Evolutionary conservation across 257 asterid species (phyloP).

Genomic region (Henckelia pumila): DNA sequence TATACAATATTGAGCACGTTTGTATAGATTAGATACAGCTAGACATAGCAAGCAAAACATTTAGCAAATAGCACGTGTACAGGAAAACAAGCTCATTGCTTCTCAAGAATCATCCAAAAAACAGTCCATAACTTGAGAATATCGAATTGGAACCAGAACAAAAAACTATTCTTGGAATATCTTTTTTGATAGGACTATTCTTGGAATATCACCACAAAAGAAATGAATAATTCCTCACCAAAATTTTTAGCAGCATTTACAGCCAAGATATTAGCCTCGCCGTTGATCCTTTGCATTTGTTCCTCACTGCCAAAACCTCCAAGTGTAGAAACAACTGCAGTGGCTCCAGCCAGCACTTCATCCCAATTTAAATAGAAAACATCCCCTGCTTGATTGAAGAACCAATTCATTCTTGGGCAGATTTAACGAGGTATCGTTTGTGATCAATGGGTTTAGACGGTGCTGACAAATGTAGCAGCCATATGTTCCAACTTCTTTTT

Average conservation of each 20-base stretch:
- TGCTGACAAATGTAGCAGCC: neutral
- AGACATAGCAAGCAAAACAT: neutral
- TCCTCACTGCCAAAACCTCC: conserved; percentile 99
- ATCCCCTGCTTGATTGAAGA: conserved; percentile 59
- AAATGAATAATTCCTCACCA: conserved; percentile 50
- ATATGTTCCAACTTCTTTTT: neutral
- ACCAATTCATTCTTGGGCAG: conserved; percentile 18
- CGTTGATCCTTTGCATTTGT: conserved; percentile 94
- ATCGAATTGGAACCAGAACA: neutral
- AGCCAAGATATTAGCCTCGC: conserved; percentile 92
- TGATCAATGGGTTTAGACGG: neutral
- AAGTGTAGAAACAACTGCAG: conserved; percentile 89
- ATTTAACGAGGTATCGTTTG: neutral
- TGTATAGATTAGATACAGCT: conserved; percentile 15
- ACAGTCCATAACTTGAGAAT: conserved; percentile 5
- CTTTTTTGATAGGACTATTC: too few relatives aligned
- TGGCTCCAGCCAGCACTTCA: conserved; percentile 79
- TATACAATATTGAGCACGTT: neutral
- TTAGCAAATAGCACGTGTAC: neutral
- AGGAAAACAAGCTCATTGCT: neutral
- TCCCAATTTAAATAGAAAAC: conserved; percentile 93
- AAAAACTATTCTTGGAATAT: conserved; percentile 1
- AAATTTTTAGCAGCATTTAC: conserved; percentile 88
- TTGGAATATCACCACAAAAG: neutral
- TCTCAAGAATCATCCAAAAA: neutral